Evolutionary conservation across 192 early-diverging fungal species (phyloP).

Genomic region (Physocladia obscura): DNA sequence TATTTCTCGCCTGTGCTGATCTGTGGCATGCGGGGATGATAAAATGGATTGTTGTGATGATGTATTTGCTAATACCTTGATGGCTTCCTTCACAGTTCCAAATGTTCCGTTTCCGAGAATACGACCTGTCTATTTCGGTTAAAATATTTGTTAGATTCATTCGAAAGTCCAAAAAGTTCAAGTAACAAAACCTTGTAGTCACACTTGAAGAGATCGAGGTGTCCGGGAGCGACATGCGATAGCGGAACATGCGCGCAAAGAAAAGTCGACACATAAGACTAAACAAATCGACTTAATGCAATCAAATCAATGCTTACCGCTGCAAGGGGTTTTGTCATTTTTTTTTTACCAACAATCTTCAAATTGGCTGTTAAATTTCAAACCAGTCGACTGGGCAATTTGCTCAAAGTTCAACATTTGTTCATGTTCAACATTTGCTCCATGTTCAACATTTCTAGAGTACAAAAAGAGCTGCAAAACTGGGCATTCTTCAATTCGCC

Average conservation of each 20-base stretch:
- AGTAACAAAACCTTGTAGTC: slow-evolving; percentile 24
- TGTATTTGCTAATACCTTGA: slow-evolving; percentile 42
- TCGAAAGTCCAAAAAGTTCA: too few relatives aligned
- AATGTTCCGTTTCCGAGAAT: slow-evolving; percentile 51
- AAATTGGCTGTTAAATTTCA: too few relatives aligned
- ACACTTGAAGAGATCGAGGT: not conserved
- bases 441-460: not conserved
- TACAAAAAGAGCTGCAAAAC: too few relatives aligned
- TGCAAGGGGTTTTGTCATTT: not conserved
- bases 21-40: not conserved
- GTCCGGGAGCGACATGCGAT: not conserved
- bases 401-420: not conserved
- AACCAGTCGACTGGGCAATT: too few relatives aligned
- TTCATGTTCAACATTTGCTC: too few relatives aligned
- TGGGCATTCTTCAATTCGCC: too few relatives aligned
- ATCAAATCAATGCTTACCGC: not conserved
- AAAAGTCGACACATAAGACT: not conserved
- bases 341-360: too few relatives aligned
- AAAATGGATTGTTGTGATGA: not conserved
- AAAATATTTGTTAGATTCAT: too few relatives aligned
- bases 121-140: slow-evolving; percentile 47
- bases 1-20: slow-evolving; percentile 71
- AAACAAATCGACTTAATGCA: not conserved
- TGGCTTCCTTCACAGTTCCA: slow-evolving; percentile 51
- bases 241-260: too few relatives aligned